Base-by-base conservation (phyloP, 176 grass and related monocot species). In the Hordeum marinum region DNA sequence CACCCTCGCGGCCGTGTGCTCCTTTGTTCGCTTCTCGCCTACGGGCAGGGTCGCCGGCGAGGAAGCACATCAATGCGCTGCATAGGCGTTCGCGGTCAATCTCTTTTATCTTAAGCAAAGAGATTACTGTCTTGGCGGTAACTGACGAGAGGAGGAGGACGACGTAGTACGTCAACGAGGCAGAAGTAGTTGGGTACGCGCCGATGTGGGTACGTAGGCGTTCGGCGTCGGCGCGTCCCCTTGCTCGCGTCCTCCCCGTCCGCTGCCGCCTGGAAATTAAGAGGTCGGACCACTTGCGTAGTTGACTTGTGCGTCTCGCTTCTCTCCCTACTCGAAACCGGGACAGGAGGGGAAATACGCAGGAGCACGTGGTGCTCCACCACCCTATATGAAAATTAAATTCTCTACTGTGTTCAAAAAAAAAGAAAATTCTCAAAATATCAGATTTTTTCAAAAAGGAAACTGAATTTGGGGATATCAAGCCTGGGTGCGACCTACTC, bases 11-110 rank as follows among this genome's bases (percentile, higher is more conserved):
- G 29, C 11, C 8, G 27, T 63, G 29, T 54, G 59, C 41, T 31
- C 12, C 74, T 70, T 50, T 80, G 84, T 58, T 85, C 10, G 62
- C 46, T 57, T 85, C 45, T 64, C 61, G 77, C 73, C 72, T 31
- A 42, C 45, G 45, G 14, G 32, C 32, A n/a, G n/a, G 69, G 72
- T 50, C 59, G 29, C 41, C 74, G 35, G 37, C 35, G 63, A 82
- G 80, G 80, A 82, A 69, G 75, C 75, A 57, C 83, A 54, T 40
- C 46, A 82, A 71, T 58, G 55, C 34, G 34, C 15, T 35, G 66
- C 67, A 8, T 20, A 11, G 34, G 20, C 21, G 66, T 80, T 58
- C n/a, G 12, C 57, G 18, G 17, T 3, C 54, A 57, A 75, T 75
- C 29, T 54, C 34, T 68, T 18, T 68, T 67, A 67, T 67, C 23